These are phyloP conservation scores for Avena insularis DNA, from an alignment of 176 grass and related monocot species.

Conservation along the genomic window DNA sequence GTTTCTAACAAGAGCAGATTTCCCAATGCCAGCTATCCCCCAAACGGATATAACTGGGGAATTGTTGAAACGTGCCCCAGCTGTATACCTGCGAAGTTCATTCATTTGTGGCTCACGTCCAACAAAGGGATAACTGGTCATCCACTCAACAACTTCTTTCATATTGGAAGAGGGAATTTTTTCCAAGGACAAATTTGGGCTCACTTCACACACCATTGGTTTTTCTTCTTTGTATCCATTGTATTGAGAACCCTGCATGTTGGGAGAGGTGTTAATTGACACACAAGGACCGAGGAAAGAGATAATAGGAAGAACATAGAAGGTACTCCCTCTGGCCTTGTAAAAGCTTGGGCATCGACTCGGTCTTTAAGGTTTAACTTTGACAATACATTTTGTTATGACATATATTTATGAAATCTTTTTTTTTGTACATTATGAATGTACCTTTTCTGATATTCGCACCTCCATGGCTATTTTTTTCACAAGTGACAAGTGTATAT, in stretches of 20 bases:
- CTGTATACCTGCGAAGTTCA: not conserved
- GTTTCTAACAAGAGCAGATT: conserved; percentile 10
- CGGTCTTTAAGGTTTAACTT: no score
- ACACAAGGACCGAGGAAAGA: not conserved
- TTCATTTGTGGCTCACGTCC: not conserved
- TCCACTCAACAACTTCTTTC: not conserved
- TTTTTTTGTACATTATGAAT: not conserved
- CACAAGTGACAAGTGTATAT: not conserved
- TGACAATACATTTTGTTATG: no score
- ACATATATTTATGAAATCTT: not conserved
- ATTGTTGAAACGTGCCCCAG: not conserved
- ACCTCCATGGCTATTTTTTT: not conserved
- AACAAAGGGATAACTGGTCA: not conserved
- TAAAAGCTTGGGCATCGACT: no score
- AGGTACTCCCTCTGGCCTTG: no score
- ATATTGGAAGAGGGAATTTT: not conserved
- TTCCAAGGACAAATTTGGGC: not conserved
- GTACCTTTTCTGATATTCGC: not conserved
- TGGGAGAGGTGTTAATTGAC: not conserved
- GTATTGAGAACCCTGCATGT: conserved; percentile 1
- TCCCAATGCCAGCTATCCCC: conserved; percentile 32
- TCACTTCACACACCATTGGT: not conserved
- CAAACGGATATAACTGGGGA: conserved; percentile 22
- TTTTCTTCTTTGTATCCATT: not conserved
- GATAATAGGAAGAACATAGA: not conserved